Evolutionary conservation across 2,329 filamentous ascomycete genomes (phyloP).

Genomic region (Fusarium nurragi): DNA sequence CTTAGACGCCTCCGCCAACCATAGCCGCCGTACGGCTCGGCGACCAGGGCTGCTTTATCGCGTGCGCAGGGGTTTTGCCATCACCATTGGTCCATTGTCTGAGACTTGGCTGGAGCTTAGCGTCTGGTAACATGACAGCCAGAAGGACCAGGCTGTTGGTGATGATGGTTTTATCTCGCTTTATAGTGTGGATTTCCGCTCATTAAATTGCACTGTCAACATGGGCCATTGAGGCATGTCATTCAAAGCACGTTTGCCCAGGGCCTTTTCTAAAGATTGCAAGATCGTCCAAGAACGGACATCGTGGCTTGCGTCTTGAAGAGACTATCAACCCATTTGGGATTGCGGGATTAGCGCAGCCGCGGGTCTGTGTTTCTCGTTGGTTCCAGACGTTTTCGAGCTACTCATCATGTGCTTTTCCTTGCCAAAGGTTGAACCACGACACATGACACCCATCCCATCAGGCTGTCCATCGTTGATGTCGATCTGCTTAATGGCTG

Average conservation of each 20-base stretch:
- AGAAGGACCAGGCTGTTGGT: constrained; percentile 29
- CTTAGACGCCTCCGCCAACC: constrained; percentile 47
- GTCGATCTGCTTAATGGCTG: constrained; percentile 25
- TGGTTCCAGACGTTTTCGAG: constrained; percentile 26
- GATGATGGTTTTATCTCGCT: constrained; percentile 19
- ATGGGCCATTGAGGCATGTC: constrained; percentile 34
- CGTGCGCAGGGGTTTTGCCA: constrained; percentile 46
- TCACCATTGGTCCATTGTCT: constrained; percentile 47
- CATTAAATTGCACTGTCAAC: constrained; percentile 10
- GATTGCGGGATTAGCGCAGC: constrained; percentile 48
- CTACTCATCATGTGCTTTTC: constrained; percentile 20
- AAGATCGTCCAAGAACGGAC: constrained; percentile 37
- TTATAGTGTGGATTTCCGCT: constrained; percentile 13
- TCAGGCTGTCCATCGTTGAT: constrained; percentile 7
- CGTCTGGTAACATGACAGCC: constrained; percentile 49
- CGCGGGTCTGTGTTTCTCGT: constrained; percentile 35
- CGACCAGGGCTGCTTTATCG: constrained; percentile 43
- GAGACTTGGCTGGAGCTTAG: constrained; percentile 42
- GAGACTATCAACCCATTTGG: constrained; percentile 18
- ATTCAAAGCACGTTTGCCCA: constrained; percentile 38
- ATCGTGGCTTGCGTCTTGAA: constrained; percentile 42
- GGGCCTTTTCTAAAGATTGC: constrained; percentile 11
- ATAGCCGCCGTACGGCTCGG: constrained; percentile 47
- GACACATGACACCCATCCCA: background rate
- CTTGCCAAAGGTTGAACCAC: constrained; percentile 4